Evolutionary conservation across 257 asterid species (phyloP).

Genomic region (Rubia yunnanensis): DNA sequence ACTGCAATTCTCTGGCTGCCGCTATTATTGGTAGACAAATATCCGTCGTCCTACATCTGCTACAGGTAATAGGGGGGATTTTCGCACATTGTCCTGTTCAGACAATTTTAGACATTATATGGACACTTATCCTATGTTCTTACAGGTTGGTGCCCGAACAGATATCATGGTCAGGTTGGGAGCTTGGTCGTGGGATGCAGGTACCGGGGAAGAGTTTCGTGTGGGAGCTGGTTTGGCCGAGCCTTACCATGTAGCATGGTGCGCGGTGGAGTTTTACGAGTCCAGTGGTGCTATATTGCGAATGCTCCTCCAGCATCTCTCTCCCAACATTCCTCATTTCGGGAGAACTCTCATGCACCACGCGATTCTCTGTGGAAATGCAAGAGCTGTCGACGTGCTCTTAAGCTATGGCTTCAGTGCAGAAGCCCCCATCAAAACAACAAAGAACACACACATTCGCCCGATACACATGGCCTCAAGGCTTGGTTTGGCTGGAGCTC

Average conservation of each 20-base stretch:
- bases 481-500: constrained; percentile 30
- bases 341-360: constrained; percentile 65
- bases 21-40: constrained; percentile 55
- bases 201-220: constrained; percentile 65
- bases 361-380: constrained; percentile 48
- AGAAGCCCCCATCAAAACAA: constrained; percentile 36
- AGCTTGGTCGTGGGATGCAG: constrained; percentile 73
- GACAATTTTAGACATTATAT: neutral
- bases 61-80: constrained; percentile 55
- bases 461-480: constrained; percentile 53
- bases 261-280: constrained; percentile 74
- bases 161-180: constrained; percentile 55
- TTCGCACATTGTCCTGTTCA: no score
- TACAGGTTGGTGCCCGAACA: constrained; percentile 52
- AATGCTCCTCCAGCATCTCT: constrained; percentile 45
- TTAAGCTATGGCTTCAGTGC: constrained; percentile 38
- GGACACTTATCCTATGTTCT: neutral
- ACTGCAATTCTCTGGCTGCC: constrained; percentile 62
- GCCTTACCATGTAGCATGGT: constrained; percentile 63
- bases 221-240: constrained; percentile 82
- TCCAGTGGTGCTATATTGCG: constrained; percentile 46
- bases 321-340: constrained; percentile 52
- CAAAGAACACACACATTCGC: constrained; percentile 19
- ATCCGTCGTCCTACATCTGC: constrained; percentile 39
- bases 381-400: constrained; percentile 45